A percentile compares a stretch with the other conserved stretches of the same genome.
phyloP scores from a whole-genome alignment of 1,284 basidiomycete genomes.

The Afroboletus lepidellus region DNA sequence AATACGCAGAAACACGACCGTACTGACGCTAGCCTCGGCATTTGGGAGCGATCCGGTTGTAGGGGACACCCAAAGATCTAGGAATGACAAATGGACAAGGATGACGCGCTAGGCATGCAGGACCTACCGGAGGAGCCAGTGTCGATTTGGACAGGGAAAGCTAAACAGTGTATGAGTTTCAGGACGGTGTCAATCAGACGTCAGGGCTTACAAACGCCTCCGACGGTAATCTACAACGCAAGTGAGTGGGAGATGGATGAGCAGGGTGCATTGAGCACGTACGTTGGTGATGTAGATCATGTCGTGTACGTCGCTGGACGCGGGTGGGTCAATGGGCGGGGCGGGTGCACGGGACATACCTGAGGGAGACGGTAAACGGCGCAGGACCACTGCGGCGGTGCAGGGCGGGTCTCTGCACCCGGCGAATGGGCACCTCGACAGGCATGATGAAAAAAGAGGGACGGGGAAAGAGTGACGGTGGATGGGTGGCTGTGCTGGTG shows the following conservation, averaged over 20 bases:
- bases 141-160: slow-evolving; percentile 70
- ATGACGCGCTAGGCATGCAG: slow-evolving; percentile 7
- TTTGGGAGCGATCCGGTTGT: slow-evolving; percentile 50
- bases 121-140: slow-evolving; percentile 80
- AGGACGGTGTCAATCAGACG: background rate
- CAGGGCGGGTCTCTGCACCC: slow-evolving; percentile 33
- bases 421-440: slow-evolving; percentile 40
- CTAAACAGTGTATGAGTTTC: slow-evolving; percentile 34
- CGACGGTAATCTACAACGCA: slow-evolving; percentile 57
- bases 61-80: slow-evolving; percentile 74
- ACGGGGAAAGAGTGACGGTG: slow-evolving; percentile 15
- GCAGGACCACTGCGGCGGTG: slow-evolving; percentile 32
- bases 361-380: slow-evolving; percentile 33
- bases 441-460: slow-evolving; percentile 30
- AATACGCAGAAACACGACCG: slow-evolving; percentile 1
- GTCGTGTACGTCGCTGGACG: slow-evolving; percentile 62
- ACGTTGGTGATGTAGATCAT: slow-evolving; percentile 75
- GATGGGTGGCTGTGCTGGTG: slow-evolving; percentile 12
- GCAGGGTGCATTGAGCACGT: slow-evolving; percentile 26
- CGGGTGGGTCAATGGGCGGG: background rate
- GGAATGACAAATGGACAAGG: background rate
- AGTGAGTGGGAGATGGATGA: slow-evolving; percentile 2
- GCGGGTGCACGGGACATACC: slow-evolving; percentile 31
- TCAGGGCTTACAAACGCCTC: slow-evolving; percentile 48
- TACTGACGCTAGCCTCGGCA: slow-evolving; percentile 51